These are phyloP conservation scores for Coemansia sp. DNA, from an alignment of 192 early-diverging fungal species.

Conservation along the genomic window DNA sequence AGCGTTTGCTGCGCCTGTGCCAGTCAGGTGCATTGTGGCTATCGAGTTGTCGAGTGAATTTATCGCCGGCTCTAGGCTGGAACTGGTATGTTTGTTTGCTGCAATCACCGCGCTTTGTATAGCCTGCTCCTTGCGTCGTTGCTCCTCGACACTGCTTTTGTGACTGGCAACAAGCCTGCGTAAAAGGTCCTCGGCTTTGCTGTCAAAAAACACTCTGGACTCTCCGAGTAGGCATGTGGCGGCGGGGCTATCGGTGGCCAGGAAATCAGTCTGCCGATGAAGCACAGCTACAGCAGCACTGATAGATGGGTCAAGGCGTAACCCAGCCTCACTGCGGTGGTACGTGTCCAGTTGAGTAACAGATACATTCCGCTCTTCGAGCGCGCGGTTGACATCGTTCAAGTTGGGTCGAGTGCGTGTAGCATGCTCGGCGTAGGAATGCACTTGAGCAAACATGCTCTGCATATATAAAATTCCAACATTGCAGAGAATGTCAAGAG, in stretches of 20 bases:
- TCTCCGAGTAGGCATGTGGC: neutral
- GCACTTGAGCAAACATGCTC: constrained; percentile 51
- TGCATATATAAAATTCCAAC: constrained; percentile 52
- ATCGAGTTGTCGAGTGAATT: neutral
- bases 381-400: constrained; percentile 53
- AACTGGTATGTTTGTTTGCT: neutral
- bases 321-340: constrained; percentile 15
- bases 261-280: constrained; percentile 11
- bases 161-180: constrained; percentile 30
- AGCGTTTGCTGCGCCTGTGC: neutral
- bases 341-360: constrained; percentile 39
- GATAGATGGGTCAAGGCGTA: constrained; percentile 14
- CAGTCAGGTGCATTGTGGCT: neutral
- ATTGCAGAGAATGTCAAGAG: constrained; percentile 48
- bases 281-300: constrained; percentile 21
- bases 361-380: constrained; percentile 44
- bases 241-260: neutral
- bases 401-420: constrained; percentile 56
- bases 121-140: constrained; percentile 16
- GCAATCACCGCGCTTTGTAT: constrained; percentile 4
- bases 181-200: constrained; percentile 38
- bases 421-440: constrained; percentile 54
- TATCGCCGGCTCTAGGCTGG: too few species aligned
- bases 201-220: constrained; percentile 33
- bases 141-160: constrained; percentile 17